Evolutionary conservation across 805 yeast genomes (phyloP).

Genomic region (Komagataella pastoris): DNA sequence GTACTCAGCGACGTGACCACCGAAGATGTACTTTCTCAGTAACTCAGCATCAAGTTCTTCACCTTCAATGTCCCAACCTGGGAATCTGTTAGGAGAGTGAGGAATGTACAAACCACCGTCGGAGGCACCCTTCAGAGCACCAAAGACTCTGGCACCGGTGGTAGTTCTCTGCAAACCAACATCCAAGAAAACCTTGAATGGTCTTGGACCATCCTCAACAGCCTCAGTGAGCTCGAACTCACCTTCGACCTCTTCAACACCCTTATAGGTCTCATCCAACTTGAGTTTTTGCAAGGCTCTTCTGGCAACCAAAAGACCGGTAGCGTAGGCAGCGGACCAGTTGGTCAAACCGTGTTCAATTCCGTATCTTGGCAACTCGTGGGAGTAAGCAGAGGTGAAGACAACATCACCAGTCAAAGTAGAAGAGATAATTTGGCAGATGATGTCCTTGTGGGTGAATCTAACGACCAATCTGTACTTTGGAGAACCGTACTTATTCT

Average conservation of each 20-base stretch:
- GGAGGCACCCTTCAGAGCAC: constrained; percentile 99
- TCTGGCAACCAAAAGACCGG: constrained; percentile 97
- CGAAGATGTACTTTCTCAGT: constrained; percentile 97
- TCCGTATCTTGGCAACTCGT: constrained; percentile 97
- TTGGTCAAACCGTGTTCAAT: constrained; percentile 97
- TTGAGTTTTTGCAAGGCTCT: constrained; percentile 97
- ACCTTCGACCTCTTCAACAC: constrained; percentile 99
- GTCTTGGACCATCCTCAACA: constrained; percentile 98
- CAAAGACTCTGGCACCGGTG: constrained; percentile 99
- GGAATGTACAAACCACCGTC: constrained; percentile 99
- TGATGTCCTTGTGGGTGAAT: constrained; percentile 99
- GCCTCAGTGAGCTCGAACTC: constrained; percentile 98
- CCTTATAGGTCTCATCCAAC: constrained; percentile 93
- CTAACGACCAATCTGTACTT: constrained; percentile 99
- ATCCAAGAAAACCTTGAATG: constrained; percentile 98
- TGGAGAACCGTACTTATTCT: constrained; percentile 99
- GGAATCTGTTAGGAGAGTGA: constrained; percentile 99
- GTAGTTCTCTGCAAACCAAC: constrained; percentile 99
- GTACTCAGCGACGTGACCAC: constrained; percentile 99
- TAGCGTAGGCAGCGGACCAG: constrained; percentile 99
- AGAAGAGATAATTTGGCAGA: constrained; percentile 93
- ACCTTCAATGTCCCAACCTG: constrained; percentile 98
- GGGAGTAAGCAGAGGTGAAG: constrained; percentile 95
- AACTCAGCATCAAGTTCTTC: constrained; percentile 97
- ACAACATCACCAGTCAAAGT: constrained; percentile 96